Percentiles rank a stretch among this genome's conserved stretches.
phyloP scores from a whole-genome alignment of 192 early-diverging fungal genomes.

The Jimgerdemannia lactiflua region DNA sequence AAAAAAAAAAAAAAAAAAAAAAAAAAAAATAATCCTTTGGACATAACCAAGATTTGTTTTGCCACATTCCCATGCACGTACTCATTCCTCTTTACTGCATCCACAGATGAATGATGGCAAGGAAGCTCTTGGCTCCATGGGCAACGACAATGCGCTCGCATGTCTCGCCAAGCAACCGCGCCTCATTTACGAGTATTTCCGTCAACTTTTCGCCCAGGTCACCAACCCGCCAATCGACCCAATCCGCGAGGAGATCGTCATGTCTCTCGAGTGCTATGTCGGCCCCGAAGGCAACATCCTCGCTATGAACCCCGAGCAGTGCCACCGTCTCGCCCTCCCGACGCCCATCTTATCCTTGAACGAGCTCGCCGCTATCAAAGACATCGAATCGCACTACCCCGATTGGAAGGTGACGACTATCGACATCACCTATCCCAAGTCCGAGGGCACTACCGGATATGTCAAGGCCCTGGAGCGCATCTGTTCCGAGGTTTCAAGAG shows the following conservation, averaged over 20 bases:
- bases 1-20: too few species aligned
- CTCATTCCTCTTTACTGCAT: background rate
- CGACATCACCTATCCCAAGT: conserved; percentile 81
- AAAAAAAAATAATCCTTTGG: conserved; percentile 6
- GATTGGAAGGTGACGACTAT: conserved; percentile 79
- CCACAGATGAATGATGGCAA: conserved; percentile 64
- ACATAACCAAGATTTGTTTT: conserved; percentile 2
- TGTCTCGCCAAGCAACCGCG: conserved; percentile 88
- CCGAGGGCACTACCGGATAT: conserved; percentile 80
- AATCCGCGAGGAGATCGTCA: conserved; percentile 97
- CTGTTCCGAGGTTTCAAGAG: conserved; percentile 77
- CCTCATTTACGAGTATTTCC: conserved; percentile 95
- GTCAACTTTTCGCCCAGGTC: conserved; percentile 97
- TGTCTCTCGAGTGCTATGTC: conserved; percentile 93
- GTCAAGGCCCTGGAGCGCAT: conserved; percentile 78
- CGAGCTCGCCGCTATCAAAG: conserved; percentile 79
- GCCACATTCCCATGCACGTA: too few species aligned
- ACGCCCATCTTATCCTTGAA: conserved; percentile 85
- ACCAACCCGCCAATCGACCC: conserved; percentile 99
- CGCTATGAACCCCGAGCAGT: conserved; percentile 77
- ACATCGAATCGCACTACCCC: conserved; percentile 60
- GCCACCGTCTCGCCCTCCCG: conserved; percentile 73
- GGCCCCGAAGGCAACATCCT: conserved; percentile 95
- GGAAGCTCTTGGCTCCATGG: conserved; percentile 98
- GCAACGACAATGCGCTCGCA: conserved; percentile 93